These are phyloP conservation scores for Kluyveromyces sp. DNA, from an alignment of 1,139 yeast species.

Conservation along the genomic window DNA sequence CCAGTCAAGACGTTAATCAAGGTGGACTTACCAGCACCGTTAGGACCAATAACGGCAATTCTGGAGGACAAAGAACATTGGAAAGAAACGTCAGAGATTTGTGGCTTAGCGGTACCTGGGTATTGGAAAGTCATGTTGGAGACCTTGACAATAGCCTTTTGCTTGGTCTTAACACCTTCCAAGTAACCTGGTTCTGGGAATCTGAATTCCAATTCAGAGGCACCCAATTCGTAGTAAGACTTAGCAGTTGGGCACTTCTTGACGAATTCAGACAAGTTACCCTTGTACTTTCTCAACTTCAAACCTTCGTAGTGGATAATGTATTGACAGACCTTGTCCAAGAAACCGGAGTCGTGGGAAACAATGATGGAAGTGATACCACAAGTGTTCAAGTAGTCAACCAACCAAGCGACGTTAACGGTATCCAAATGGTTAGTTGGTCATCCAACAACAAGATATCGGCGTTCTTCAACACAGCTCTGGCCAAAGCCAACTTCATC, in stretches of 20 bases:
- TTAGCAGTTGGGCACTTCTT: conserved; percentile 98
- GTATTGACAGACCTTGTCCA: conserved; percentile 95
- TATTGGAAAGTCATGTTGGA: conserved; percentile 96
- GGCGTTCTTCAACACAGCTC: conserved; percentile 98
- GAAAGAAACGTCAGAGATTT: conserved; percentile 83
- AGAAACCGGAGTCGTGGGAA: conserved; percentile 99
- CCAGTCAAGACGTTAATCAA: conserved; percentile 97
- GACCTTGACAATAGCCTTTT: conserved; percentile 98
- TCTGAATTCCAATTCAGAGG: conserved; percentile 88
- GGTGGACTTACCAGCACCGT: conserved; percentile 99
- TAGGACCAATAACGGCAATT: conserved; percentile 99
- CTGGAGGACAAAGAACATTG: conserved; percentile 98
- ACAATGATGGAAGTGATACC: conserved; percentile 97
- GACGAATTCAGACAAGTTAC: conserved; percentile 97
- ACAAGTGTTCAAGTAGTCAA: conserved; percentile 96
- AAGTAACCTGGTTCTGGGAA: conserved; percentile 99
- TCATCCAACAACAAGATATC: conserved; percentile 96
- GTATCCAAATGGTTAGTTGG: conserved; percentile 99
- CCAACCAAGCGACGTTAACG: conserved; percentile 98
- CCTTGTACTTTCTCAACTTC: conserved; percentile 99
- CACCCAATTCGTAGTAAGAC: conserved; percentile 97
- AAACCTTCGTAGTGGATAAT: conserved; percentile 99
- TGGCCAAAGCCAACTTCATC: conserved; percentile 98
- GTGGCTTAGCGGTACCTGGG: conserved; percentile 97
- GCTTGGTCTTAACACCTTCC: conserved; percentile 99